A percentile compares a stretch with the other conserved stretches of the same genome.
Conservation (phyloP, 129 eudicot species). For the Cynara cardunculus region DNA sequence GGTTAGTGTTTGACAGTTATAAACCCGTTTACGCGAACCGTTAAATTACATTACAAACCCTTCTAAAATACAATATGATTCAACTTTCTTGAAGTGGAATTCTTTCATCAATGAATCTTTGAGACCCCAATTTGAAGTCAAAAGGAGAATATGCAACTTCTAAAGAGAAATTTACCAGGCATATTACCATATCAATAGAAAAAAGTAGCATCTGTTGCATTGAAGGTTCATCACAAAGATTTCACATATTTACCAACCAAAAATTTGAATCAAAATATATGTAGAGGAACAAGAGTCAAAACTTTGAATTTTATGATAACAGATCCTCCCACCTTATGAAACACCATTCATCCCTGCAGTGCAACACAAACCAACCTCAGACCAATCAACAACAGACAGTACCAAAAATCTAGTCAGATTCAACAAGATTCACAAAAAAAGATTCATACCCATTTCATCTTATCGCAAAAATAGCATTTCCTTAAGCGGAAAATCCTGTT, state of each 20-base stretch:
- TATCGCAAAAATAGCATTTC: neutral
- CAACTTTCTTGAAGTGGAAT: neutral
- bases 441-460: conserved; percentile 23
- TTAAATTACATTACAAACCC: neutral
- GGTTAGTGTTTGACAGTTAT: too few species aligned
- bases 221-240: conserved; percentile 4
- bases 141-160: neutral
- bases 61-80: neutral
- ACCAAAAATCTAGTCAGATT: neutral
- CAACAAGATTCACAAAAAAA: conserved; percentile 8
- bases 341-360: conserved; percentile 18
- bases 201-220: conserved; percentile 17
- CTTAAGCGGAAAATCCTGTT: conserved; percentile 18
- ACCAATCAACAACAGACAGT: conserved; percentile 14
- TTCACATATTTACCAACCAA: conserved; percentile 35
- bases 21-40: too few species aligned
- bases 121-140: neutral
- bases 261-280: conserved; percentile 22
- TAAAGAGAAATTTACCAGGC: conserved; percentile 5
- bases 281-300: conserved; percentile 20
- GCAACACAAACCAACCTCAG: conserved; percentile 13
- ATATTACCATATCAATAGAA: conserved; percentile 18
- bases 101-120: too few species aligned
- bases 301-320: conserved; percentile 26
- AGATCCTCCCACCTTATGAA: neutral